A percentile compares a stretch with the other conserved stretches of the same genome.
Evolutionary conservation across 2,329 filamentous ascomycete genomes (phyloP).

Genomic region (Ceratocystis variospora): DNA sequence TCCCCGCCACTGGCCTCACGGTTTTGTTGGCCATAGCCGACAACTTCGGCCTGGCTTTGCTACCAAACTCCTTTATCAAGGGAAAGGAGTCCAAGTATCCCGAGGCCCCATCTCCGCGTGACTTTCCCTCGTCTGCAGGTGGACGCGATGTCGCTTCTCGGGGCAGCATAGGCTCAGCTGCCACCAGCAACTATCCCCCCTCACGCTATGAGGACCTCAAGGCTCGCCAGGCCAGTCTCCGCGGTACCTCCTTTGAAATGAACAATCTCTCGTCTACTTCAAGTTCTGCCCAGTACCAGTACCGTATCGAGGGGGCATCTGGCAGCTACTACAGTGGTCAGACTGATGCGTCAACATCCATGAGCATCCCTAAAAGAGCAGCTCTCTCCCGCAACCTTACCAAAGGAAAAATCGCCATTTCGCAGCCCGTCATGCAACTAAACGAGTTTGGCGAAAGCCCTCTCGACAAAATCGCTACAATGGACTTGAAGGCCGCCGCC

Average conservation of each 20-base stretch:
- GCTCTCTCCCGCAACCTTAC: constrained; percentile 19
- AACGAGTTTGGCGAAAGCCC: constrained; percentile 28
- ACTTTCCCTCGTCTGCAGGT: constrained; percentile 19
- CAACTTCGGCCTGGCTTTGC: constrained; percentile 29
- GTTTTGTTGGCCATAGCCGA: constrained; percentile 32
- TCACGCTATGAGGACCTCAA: constrained; percentile 39
- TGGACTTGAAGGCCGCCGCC: constrained; percentile 38
- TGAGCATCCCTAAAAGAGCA: constrained; percentile 20
- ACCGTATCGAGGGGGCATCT: constrained; percentile 6
- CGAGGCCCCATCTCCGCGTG: constrained; percentile 20
- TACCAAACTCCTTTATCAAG: constrained; percentile 24
- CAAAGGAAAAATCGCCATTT: constrained; percentile 34
- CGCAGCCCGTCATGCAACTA: constrained; percentile 34
- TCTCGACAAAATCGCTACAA: constrained; percentile 33
- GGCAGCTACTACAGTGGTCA: constrained; percentile 13
- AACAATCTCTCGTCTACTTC: constrained; percentile 3
- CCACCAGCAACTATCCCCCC: constrained; percentile 33
- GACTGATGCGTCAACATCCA: constrained; percentile 22
- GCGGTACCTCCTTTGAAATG: constrained; percentile 7
- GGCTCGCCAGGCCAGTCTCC: constrained; percentile 21
- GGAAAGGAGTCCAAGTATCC: constrained; percentile 14
- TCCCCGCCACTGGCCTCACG: constrained; percentile 38
- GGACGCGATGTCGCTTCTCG: constrained; percentile 20
- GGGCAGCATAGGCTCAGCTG: constrained; percentile 28
- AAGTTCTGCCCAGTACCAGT: constrained; percentile 10